Evolutionary conservation across 257 asterid species (phyloP), one percentile per base, ranked within the genome.

Genomic region (Galeopsis tetrahit): DNA sequence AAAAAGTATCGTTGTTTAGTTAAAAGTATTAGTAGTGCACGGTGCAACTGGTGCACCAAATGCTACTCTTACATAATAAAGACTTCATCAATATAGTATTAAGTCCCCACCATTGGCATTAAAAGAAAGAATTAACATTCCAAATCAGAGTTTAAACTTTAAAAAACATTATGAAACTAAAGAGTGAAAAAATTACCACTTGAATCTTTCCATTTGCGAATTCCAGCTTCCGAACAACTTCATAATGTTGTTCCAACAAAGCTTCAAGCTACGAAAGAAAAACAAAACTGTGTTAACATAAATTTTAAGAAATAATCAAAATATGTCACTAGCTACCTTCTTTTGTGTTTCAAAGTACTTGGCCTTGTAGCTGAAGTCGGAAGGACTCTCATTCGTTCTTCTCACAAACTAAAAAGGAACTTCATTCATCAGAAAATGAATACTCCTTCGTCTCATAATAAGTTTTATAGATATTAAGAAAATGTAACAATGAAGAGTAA

Each of bases 281-380:
- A 55, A 21, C 2, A 39, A 11, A 14, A 34, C 2, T 21, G 39
- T 2, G 35, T 0, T 3, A 5, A 65, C 31, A 66, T 31, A 17
- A n/a, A 17, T 42, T 46, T 49, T 28, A 6, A 31, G 5, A 57
- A 40, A 57, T 43, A 9, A 15, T 1, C 3, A 5, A 1, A 49
- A 70, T n/a, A 55, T 3, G 34, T 13, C n/a, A n/a, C n/a, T n/a
- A 10, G 43, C 57, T 59, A 82, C 95, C 95, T 77, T 78, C 77
- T 71, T 85, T 76, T 81, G 86, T 0, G 92, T 49, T 9, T 71
- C 66, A 6, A 79, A 2, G 63, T 86, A 86, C 80, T 80, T 46
- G 74, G 43, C 73, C 77, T 68, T 79, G 80, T 84, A 88, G 68
- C 68, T 77, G 21, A 66, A 3, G 17, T 82, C 75, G 44, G 68